Evolutionary conservation across 2,329 filamentous ascomycete species (phyloP).

Genomic region (Lachnellula suecica): DNA sequence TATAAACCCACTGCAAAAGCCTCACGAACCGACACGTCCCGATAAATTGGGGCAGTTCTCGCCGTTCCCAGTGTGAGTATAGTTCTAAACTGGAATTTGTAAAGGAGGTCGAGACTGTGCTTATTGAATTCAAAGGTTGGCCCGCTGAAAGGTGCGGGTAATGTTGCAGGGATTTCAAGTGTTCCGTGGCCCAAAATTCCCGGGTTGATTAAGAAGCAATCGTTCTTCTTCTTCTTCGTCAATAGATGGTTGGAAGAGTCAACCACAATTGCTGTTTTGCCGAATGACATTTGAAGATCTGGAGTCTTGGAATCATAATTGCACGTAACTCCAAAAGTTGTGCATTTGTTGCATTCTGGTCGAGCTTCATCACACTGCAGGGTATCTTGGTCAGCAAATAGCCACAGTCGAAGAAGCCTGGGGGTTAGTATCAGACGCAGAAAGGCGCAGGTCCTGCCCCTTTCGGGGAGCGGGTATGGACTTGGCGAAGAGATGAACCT

Average conservation of each 20-base stretch:
- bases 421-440: too few species aligned
- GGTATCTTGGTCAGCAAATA: not conserved
- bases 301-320: constrained; percentile 38
- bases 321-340: constrained; percentile 46
- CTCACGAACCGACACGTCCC: constrained; percentile 37
- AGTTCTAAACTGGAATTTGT: constrained; percentile 43
- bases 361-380: constrained; percentile 52
- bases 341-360: constrained; percentile 49
- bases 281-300: constrained; percentile 34
- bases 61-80: constrained; percentile 39
- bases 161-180: not conserved
- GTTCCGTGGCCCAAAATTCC: not conserved
- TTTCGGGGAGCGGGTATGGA: too few species aligned
- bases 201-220: not conserved
- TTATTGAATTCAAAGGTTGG: constrained; percentile 17
- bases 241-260: not conserved
- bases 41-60: constrained; percentile 34
- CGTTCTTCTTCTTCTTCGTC: not conserved
- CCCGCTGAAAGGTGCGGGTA: not conserved
- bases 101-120: constrained; percentile 35
- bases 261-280: constrained; percentile 21
- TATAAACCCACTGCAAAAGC: constrained; percentile 38
- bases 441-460: too few species aligned
- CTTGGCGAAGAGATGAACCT: too few species aligned
- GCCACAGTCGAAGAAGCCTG: not conserved